Evolutionary conservation across 345 rosid species (phyloP).

Genomic region (Hirschfeldia incana): DNA sequence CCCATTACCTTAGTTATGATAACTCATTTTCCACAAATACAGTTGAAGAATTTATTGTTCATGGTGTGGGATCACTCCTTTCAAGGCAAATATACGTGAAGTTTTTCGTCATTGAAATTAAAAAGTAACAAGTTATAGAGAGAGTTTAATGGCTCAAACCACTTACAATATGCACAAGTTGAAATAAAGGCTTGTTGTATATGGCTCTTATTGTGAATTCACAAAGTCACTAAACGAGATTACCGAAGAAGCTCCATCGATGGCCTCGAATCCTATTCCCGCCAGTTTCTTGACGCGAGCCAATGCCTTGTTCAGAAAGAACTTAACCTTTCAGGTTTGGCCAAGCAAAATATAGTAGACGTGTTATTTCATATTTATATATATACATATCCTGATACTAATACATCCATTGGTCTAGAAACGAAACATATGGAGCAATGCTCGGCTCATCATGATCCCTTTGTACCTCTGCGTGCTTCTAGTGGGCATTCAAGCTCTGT

Average conservation of each 20-base stretch:
- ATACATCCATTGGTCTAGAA: slow-evolving; percentile 48
- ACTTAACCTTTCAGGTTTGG: neutral
- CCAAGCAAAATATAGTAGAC: neutral
- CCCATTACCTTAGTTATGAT: neutral
- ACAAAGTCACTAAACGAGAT: neutral
- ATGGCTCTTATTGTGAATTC: slow-evolving; percentile 1
- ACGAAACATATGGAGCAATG: slow-evolving; percentile 65
- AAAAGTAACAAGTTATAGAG: too few species aligned
- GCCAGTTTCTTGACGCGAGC: neutral
- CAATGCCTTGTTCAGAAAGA: neutral
- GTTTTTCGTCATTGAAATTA: too few species aligned
- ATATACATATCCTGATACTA: neutral
- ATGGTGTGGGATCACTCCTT: neutral
- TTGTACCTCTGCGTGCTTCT: slow-evolving; percentile 65
- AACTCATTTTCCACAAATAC: neutral
- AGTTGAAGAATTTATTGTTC: neutral
- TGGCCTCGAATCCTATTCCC: neutral
- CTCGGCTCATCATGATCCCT: slow-evolving; percentile 72
- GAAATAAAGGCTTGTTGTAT: neutral
- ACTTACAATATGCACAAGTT: neutral
- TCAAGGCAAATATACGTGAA: neutral
- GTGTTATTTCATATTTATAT: too few species aligned
- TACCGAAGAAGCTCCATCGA: neutral
- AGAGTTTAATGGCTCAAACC: too few species aligned
- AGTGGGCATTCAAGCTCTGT: slow-evolving; percentile 46